These are phyloP conservation scores for Aaosphaeria arxii DNA, from an alignment of 2,329 filamentous ascomycete genomes.

Conservation along the genomic window DNA sequence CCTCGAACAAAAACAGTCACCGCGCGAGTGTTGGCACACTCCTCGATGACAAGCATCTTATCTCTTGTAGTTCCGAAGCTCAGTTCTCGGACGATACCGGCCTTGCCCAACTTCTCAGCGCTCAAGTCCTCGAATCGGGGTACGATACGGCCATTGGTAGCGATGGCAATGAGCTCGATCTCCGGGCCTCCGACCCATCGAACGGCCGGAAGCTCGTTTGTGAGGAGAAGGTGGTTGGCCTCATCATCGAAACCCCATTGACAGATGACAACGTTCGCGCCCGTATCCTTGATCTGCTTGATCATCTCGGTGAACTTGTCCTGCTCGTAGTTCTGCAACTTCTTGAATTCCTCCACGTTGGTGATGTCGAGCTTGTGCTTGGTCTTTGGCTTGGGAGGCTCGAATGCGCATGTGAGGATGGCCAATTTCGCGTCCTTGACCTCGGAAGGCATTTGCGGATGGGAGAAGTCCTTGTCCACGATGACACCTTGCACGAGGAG, in stretches of 20 bases:
- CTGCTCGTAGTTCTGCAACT: slow-evolving; percentile 90
- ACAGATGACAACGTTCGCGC: slow-evolving; percentile 95
- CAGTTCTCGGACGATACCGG: slow-evolving; percentile 91
- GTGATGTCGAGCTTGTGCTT: slow-evolving; percentile 99
- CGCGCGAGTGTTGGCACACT: slow-evolving; percentile 95
- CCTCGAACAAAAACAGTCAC: slow-evolving; percentile 96
- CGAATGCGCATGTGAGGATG: slow-evolving; percentile 95
- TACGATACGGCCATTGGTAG: slow-evolving; percentile 96
- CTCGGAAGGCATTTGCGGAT: slow-evolving; percentile 97
- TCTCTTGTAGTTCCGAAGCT: slow-evolving; percentile 95
- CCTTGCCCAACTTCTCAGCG: slow-evolving; percentile 83
- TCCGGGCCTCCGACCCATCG: slow-evolving; percentile 98
- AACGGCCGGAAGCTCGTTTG: slow-evolving; percentile 93
- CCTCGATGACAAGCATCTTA: slow-evolving; percentile 99
- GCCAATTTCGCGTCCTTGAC: slow-evolving; percentile 95
- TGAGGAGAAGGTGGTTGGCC: slow-evolving; percentile 93
- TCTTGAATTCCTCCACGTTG: slow-evolving; percentile 96
- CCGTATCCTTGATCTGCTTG: slow-evolving; percentile 93
- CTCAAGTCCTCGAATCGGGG: slow-evolving; percentile 94
- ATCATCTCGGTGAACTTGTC: slow-evolving; percentile 99
- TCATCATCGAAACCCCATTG: slow-evolving; percentile 99
- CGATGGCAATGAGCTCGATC: slow-evolving; percentile 97
- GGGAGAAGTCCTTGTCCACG: slow-evolving; percentile 99
- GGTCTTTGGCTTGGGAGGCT: slow-evolving; percentile 98
- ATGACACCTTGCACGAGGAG: slow-evolving; percentile 96